Evolutionary conservation across 1,139 yeast species (phyloP).

Genomic region (Lodderomyces elongisporus): DNA sequence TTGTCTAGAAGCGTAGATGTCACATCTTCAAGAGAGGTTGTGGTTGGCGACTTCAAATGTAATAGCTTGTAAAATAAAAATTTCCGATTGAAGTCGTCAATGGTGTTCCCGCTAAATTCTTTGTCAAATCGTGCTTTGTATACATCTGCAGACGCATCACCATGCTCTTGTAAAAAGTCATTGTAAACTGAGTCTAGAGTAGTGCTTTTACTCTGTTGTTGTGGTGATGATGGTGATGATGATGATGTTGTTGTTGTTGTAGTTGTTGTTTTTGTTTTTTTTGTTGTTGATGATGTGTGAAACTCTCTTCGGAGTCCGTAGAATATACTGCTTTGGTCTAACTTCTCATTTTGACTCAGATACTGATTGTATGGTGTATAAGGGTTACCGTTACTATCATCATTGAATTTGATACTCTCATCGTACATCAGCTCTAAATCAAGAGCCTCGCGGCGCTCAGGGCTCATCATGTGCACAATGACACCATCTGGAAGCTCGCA

Average conservation of each 20-base stretch:
- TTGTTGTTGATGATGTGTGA: slow-evolving; percentile 32
- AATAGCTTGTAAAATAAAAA: slow-evolving; percentile 34
- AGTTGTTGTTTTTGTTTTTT: no score
- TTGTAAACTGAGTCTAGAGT: slow-evolving; percentile 2
- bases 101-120: slow-evolving; percentile 15
- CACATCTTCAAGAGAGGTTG: slow-evolving; percentile 23
- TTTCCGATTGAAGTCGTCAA: slow-evolving; percentile 29
- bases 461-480: slow-evolving; percentile 67
- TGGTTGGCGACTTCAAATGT: slow-evolving; percentile 31
- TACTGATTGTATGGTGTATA: background rate
- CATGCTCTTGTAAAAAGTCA: background rate
- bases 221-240: no score
- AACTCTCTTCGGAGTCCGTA: slow-evolving; percentile 34
- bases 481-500: slow-evolving; percentile 65
- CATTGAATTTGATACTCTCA: slow-evolving; percentile 18
- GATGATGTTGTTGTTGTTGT: no score
- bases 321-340: slow-evolving; percentile 41
- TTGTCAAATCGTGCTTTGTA: slow-evolving; percentile 15
- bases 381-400: background rate
- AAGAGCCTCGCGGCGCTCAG: slow-evolving; percentile 59
- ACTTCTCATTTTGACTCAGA: no score
- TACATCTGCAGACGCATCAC: no score
- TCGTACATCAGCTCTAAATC: slow-evolving; percentile 68
- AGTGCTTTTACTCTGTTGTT: slow-evolving; percentile 4
- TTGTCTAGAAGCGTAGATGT: slow-evolving; percentile 24